Base-by-base conservation (phyloP, 495 filamentous ascomycete genomes). In the Aspergillus steynii region DNA sequence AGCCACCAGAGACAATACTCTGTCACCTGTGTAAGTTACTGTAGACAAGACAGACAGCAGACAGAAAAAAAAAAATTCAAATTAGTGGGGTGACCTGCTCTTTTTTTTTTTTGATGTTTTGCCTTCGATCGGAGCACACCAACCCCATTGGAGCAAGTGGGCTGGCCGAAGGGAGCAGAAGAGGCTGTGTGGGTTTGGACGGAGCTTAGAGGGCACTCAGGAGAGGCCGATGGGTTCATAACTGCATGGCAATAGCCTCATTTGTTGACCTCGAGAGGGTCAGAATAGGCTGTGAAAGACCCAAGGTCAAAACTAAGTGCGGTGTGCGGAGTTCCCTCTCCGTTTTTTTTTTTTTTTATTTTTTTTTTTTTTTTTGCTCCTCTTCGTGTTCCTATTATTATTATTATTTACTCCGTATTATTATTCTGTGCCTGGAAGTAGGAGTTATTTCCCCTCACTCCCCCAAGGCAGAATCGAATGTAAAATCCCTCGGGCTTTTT, bases 361-460 rank as follows among this genome's bases (percentile, higher is more conserved):
- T 37, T 29, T 61, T 53, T 56, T 63, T 59, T 53, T 37, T 60
- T 55, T 50, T 61, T 48, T 50, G 20, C 47, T 58, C 29, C 37
- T 29, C 66, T 61, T 61, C 58, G 63, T 68, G 60, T 58, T 59
- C 46, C 61, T 61, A 20, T 59, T 57, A 46, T 58, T 58, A 50
- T 27, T 56, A 59, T 54, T 54, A 42, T 64, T 64, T 65, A 60
- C 64, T 68, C 61, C 54, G 58, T 67, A 64, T 60, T 65, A 59
- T 59, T 53, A 20, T 53, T 62, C 0, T 20, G 20, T 20, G 20
- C 20, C 20, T 20, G 20, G 20, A 20, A 20, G 20, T 20, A 20
- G 20, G 20, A 20, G 20, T 59, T 53, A 20, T 53, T 62, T 70
- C 60, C 52, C 29, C 2, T 14, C 34, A 37, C 34, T 37, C 34